Evolutionary conservation across 2,329 filamentous ascomycete species (phyloP).

Genomic region (Immersiporthe knoxdaviesiana): DNA sequence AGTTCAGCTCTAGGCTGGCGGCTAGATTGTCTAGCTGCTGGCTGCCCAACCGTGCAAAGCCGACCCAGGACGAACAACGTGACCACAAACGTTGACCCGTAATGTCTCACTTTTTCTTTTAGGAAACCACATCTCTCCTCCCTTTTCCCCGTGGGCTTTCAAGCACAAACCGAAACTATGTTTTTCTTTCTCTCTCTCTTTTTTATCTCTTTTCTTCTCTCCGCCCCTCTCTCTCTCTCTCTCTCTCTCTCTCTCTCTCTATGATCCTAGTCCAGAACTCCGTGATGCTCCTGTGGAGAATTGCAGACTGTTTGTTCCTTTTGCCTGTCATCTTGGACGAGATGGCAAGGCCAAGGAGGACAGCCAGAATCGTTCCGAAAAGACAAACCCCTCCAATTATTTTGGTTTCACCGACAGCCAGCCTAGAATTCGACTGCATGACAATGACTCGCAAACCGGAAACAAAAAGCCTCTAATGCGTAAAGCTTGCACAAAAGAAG

Average conservation of each 20-base stretch:
- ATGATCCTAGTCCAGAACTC: slow-evolving; percentile 10
- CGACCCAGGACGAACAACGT: not conserved
- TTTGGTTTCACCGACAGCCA: not conserved
- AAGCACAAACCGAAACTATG: not conserved
- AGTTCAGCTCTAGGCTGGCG: not conserved
- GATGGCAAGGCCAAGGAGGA: not conserved
- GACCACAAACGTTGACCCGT: not conserved
- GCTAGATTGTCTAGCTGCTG: not conserved
- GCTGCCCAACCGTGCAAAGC: not conserved
- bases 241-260: not conserved
- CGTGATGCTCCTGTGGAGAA: slow-evolving; percentile 8
- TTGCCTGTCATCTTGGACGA: not conserved
- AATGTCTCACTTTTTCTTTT: not conserved
- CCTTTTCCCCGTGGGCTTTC: not conserved
- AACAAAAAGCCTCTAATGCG: not conserved
- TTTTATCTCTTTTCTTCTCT: not conserved
- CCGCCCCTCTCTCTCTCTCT: not conserved
- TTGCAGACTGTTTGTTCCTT: not conserved
- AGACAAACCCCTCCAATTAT: not conserved
- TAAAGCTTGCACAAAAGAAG: slow-evolving; percentile 7
- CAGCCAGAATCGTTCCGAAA: not conserved
- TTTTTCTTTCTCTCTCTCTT: not conserved
- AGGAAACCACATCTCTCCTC: not conserved
- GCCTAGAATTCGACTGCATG: slow-evolving; percentile 2
- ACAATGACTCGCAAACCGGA: slow-evolving; percentile 2